These are phyloP conservation scores for Fulvia fulva DNA, from an alignment of 2,329 filamentous ascomycete species.

Conservation along the genomic window DNA sequence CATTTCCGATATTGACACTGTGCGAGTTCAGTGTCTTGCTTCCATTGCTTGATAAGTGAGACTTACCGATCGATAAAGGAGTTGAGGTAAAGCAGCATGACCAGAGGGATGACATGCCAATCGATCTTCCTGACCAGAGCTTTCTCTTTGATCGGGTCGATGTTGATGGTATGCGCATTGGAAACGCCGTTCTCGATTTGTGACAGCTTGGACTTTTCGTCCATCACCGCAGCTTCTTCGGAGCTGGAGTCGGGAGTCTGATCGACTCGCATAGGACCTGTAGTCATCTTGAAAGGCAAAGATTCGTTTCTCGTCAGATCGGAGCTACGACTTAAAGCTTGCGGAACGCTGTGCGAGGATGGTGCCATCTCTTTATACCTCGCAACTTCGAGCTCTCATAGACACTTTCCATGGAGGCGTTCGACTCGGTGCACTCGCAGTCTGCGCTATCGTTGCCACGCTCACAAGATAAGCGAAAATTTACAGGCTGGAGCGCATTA, in stretches of 20 bases:
- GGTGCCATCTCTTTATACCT: background rate
- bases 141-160: constrained; percentile 46
- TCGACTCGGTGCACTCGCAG: background rate
- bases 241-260: background rate
- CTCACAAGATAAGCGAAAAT: background rate
- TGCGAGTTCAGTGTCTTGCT: background rate
- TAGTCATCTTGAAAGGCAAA: background rate
- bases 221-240: background rate
- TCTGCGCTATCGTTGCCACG: background rate
- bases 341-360: background rate
- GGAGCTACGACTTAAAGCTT: background rate
- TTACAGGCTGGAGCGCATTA: background rate
- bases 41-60: background rate
- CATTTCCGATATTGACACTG: constrained; percentile 49
- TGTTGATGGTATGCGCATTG: constrained; percentile 27
- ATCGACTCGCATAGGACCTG: background rate
- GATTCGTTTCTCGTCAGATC: background rate
- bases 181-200: background rate
- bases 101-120: constrained; percentile 58
- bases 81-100: constrained; percentile 69
- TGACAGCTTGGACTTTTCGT: background rate
- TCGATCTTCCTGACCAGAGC: constrained; percentile 64
- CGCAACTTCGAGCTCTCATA: background rate
- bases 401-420: background rate
- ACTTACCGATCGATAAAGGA: constrained; percentile 63